phyloP scores from a whole-genome alignment of 2,329 filamentous ascomycete species.

The Sporothrix brunneoviolacea region DNA sequence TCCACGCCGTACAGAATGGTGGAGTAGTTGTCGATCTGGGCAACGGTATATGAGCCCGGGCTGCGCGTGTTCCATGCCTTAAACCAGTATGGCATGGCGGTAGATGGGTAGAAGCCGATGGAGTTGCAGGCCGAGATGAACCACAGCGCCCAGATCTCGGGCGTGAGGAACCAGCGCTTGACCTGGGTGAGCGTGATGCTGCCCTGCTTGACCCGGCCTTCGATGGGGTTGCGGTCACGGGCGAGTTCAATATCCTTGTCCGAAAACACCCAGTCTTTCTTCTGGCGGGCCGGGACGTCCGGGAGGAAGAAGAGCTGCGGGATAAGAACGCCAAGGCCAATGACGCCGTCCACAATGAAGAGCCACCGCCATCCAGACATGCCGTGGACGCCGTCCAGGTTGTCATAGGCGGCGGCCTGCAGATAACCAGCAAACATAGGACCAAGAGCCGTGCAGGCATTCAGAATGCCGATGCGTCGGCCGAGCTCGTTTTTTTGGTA shows the following conservation, averaged over 20 bases:
- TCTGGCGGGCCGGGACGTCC: neutral
- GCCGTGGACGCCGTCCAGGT: neutral
- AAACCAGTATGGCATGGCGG: slow-evolving; percentile 6
- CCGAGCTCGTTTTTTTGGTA: no score
- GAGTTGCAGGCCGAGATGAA: slow-evolving; percentile 3
- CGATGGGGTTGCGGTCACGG: slow-evolving; percentile 4
- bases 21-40: slow-evolving; percentile 8
- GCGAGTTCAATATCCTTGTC: slow-evolving; percentile 1
- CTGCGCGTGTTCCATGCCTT: slow-evolving; percentile 8
- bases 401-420: no score
- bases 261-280: neutral
- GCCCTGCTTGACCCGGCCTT: slow-evolving; percentile 9
- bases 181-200: neutral
- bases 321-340: neutral
- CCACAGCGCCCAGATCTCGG: slow-evolving; percentile 7
- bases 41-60: neutral
- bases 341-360: slow-evolving; percentile 7
- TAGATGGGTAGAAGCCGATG: neutral
- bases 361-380: slow-evolving; percentile 5
- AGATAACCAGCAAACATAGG: no score
- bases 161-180: slow-evolving; percentile 6
- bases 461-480: no score
- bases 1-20: neutral
- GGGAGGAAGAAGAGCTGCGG: slow-evolving; percentile 1
- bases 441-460: no score